Conservation (phyloP, 2,329 filamentous ascomycete species). For the Penicillium sp. region DNA sequence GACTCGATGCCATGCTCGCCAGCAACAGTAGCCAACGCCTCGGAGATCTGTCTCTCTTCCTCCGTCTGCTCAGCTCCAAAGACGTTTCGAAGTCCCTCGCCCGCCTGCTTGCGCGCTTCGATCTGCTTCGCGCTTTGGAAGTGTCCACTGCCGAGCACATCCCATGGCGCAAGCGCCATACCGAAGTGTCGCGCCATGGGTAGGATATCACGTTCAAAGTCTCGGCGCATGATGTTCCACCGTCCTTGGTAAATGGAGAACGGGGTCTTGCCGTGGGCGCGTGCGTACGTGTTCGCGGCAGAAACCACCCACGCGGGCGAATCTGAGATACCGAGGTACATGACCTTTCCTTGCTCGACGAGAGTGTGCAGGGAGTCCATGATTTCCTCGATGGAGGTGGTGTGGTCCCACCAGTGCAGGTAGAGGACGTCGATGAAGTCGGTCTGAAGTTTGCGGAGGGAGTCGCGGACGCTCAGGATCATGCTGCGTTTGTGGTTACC, state of each 20-base stretch:
- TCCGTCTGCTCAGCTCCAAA: constrained; percentile 44
- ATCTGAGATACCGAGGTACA: constrained; percentile 46
- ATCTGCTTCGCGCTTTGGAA: constrained; percentile 54
- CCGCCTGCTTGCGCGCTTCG: constrained; percentile 46
- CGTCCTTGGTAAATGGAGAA: constrained; percentile 45
- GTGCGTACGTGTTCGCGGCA: constrained; percentile 44
- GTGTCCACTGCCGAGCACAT: constrained; percentile 56
- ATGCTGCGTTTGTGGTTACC: constrained; percentile 50
- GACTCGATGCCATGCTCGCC: constrained; percentile 56
- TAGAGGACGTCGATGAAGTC: constrained; percentile 59
- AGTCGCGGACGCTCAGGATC: constrained; percentile 45
- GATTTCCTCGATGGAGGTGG: constrained; percentile 34
- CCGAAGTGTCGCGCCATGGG: constrained; percentile 45
- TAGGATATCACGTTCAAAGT: constrained; percentile 47
- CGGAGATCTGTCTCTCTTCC: constrained; percentile 55
- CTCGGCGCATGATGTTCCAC: constrained; percentile 42
- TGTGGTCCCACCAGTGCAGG: constrained; percentile 57
- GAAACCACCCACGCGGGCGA: constrained; percentile 45
- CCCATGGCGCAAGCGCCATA: constrained; percentile 60
- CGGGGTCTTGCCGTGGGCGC: constrained; percentile 41
- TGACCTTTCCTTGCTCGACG: constrained; percentile 43
- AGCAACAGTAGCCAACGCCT: constrained; percentile 63
- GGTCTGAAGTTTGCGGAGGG: constrained; percentile 52
- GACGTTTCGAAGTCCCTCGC: constrained; percentile 44
- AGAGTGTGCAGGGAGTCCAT: constrained; percentile 38